phyloP scores from a whole-genome alignment of 768 basidiomycete species.

The Kwoniella bestiolae region DNA sequence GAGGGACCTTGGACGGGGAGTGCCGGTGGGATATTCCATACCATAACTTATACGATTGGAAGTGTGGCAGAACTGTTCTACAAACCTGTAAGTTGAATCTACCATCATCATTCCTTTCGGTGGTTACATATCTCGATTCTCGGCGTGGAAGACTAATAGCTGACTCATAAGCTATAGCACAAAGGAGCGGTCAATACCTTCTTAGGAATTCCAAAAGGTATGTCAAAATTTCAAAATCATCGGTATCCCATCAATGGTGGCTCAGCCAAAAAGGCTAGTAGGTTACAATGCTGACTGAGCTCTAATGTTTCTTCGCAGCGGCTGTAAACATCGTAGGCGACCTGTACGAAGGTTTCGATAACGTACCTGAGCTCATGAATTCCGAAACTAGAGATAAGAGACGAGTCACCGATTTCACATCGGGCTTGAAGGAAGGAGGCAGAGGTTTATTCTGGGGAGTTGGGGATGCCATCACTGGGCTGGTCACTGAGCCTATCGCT shows the following conservation, averaged over 20 bases:
- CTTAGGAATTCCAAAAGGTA: constrained; percentile 62
- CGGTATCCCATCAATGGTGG: neutral
- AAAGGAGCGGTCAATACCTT: constrained; percentile 62
- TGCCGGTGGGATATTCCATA: constrained; percentile 61
- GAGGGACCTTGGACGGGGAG: constrained; percentile 63
- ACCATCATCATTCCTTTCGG: neutral
- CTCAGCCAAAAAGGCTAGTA: neutral
- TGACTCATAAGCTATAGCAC: constrained; percentile 41
- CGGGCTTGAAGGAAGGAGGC: constrained; percentile 62
- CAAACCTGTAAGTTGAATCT: neutral
- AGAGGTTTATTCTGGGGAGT: constrained; percentile 56
- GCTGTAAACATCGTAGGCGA: constrained; percentile 56
- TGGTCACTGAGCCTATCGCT: constrained; percentile 57
- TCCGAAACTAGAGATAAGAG: constrained; percentile 10
- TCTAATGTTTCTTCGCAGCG: neutral
- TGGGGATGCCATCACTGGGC: constrained; percentile 57
- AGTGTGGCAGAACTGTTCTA: constrained; percentile 22
- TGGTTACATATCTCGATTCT: no score
- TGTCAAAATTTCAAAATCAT: constrained; percentile 10
- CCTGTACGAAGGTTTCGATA: constrained; percentile 16
- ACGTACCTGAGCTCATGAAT: constrained; percentile 18
- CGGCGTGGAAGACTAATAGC: no score
- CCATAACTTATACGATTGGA: constrained; percentile 61
- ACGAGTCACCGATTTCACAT: constrained; percentile 58
- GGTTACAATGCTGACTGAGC: no score